Evolutionary conservation across 371 early-diverging fungal species (phyloP).

Genomic region (Globomyces sp.): DNA sequence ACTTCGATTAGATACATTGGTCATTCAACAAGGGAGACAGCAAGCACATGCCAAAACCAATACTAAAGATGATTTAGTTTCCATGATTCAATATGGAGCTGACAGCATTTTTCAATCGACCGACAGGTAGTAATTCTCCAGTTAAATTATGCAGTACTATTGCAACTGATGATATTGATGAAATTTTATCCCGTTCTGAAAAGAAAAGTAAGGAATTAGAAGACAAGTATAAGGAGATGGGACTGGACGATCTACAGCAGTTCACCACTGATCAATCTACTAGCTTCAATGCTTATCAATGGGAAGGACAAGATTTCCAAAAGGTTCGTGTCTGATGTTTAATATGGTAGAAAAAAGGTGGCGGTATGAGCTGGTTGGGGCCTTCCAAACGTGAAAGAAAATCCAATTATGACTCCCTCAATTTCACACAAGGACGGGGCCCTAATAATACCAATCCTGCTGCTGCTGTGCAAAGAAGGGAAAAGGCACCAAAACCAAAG

Average conservation of each 20-base stretch:
- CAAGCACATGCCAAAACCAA: background rate
- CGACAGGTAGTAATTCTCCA: conserved; percentile 22
- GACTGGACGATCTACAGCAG: conserved; percentile 86
- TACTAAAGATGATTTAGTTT: conserved; percentile 82
- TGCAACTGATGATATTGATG: conserved; percentile 82
- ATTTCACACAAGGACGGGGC: conserved; percentile 50
- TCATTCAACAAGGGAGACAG: conserved; percentile 91
- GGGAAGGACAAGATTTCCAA: conserved; percentile 95
- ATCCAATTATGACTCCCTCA: conserved; percentile 18
- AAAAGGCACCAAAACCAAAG: conserved; percentile 29
- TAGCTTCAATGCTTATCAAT: conserved; percentile 73
- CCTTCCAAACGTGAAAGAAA: conserved; percentile 83
- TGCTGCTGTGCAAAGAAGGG: conserved; percentile 47
- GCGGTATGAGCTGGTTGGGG: conserved; percentile 71
- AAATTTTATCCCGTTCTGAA: conserved; percentile 80
- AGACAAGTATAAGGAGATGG: conserved; percentile 80
- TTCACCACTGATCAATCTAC: conserved; percentile 64
- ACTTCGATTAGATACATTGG: conserved; percentile 95
- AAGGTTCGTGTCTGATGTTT: too few species aligned
- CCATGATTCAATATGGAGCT: conserved; percentile 98
- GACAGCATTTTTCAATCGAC: conserved; percentile 74
- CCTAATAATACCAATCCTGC: conserved; percentile 44
- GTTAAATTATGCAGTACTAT: conserved; percentile 35
- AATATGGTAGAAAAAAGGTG: conserved; percentile 38
- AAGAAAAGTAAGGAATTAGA: conserved; percentile 90